Evolutionary conservation across 225 moss, liverwort and hornwort species (phyloP).

Genomic region (Marchantia polymorpha): DNA sequence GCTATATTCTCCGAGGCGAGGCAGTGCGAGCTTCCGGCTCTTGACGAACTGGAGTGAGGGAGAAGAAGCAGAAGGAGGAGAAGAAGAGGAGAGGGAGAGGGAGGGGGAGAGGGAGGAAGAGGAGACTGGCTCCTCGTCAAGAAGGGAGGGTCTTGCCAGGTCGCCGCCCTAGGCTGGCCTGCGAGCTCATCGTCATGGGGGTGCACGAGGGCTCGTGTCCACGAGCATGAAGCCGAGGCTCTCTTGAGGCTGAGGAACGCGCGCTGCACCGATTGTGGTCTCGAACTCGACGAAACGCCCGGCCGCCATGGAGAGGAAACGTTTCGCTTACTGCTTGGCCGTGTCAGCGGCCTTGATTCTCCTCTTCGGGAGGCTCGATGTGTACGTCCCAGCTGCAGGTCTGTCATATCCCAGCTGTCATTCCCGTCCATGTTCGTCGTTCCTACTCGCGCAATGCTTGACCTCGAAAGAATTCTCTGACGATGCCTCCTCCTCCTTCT

Average conservation of each 20-base stretch:
- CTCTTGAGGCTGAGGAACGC: neutral
- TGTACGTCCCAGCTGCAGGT: slow-evolving; percentile 23
- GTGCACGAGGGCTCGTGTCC: neutral
- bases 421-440: too few species aligned
- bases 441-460: too few species aligned
- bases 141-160: neutral
- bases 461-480: too few species aligned
- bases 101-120: neutral
- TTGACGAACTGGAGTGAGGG: too few species aligned
- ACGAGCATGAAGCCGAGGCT: neutral
- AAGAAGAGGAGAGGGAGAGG: too few species aligned
- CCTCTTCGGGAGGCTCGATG: slow-evolving; percentile 18
- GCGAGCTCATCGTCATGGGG: neutral
- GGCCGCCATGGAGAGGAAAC: slow-evolving; percentile 17
- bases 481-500: too few species aligned
- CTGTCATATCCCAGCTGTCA: neutral
- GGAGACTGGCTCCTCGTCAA: neutral
- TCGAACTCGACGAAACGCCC: neutral
- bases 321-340: slow-evolving; percentile 12
- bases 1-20: neutral
- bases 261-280: neutral
- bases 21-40: neutral
- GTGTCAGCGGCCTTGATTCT: slow-evolving; percentile 9
- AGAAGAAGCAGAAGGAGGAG: neutral
- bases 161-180: neutral